phyloP scores from a whole-genome alignment of 1,284 basidiomycete species.

The Golubevia sp. region DNA sequence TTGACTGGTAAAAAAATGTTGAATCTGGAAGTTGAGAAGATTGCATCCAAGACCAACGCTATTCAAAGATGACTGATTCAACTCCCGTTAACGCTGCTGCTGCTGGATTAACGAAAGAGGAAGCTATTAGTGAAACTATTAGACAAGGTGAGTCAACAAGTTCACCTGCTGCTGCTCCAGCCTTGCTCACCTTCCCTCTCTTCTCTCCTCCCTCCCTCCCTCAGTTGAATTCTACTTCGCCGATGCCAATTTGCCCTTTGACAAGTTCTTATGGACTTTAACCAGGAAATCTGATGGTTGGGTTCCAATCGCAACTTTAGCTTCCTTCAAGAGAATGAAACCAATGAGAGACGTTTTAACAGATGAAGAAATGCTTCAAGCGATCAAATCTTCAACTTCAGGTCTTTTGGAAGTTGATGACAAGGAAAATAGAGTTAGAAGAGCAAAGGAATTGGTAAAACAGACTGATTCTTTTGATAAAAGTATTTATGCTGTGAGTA shows the following conservation, averaged over 20 bases:
- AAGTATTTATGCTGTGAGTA: constrained; percentile 81
- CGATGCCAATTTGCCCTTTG: constrained; percentile 92
- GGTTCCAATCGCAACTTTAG: constrained; percentile 84
- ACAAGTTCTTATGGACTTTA: constrained; percentile 96
- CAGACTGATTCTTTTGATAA: constrained; percentile 71
- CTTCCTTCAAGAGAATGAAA: constrained; percentile 94
- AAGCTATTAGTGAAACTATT: constrained; percentile 37
- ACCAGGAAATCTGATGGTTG: constrained; percentile 70
- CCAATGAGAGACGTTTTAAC: constrained; percentile 63
- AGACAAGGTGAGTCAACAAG: constrained; percentile 27
- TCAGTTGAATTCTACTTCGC: constrained; percentile 97
- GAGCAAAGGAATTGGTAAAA: constrained; percentile 66
- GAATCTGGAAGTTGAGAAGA: no score
- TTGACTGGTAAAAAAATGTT: no score
- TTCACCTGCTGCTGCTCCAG: no score
- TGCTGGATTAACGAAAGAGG: constrained; percentile 8
- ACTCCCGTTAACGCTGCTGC: no score
- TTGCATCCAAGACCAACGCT: no score
- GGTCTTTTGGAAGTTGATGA: constrained; percentile 76
- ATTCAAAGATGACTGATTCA: no score
- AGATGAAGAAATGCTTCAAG: constrained; percentile 38
- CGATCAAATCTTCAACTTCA: constrained; percentile 21
- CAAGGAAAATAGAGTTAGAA: constrained; percentile 73
- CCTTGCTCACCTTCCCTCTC: background rate
- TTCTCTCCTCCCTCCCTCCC: background rate